Evolutionary conservation across 495 filamentous ascomycete genomes (phyloP), one percentile per base, ranked within the genome.

Genomic region (Talaromyces stipitatus): DNA sequence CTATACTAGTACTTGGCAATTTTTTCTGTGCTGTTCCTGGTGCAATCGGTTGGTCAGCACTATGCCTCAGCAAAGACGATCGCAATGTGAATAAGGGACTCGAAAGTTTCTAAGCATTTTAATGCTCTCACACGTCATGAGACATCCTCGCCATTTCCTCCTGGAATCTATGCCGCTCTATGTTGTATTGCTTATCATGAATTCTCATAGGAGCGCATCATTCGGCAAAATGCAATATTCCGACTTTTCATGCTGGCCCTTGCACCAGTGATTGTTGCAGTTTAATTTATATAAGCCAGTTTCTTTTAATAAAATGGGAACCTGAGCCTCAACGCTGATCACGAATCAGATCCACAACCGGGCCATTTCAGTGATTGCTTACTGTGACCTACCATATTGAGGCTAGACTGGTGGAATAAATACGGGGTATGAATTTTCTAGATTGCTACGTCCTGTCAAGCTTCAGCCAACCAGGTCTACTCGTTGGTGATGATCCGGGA

Each of bases 371-470:
- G 43, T 9, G 24, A n/a, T 48, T 26, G 20, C 24, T 48, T 20
- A 48, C n/a, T 48, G 24, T n/a, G 45, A 48, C 45, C 45, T 48
- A 48, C 45, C 45, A 26, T 5, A 48, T 48, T 4, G 20, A 48
- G 45, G 20, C 24, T 48, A 48, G 45, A 48, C 45, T 48, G 22
- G 20, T 48, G 45, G 45, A 23, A 8, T 48, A 20, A 27, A 48
- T 48, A 48, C 45, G 45, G 45, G 43, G 45, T 48, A n/a, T 48
- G 45, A 48, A 26, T 18, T 41, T 48, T 48, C 45, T 48, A 26
- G 45, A 48, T 26, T 48, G 24, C 24, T 26, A 48, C 45, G 18
- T 24, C 23, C 20, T 48, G 11, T n/a, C 45, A 11, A 46, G 22
- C 45, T 9, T 48, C 45, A 14, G 6, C 45, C 45, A 48, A 48